Conservation (phyloP, 371 early-diverging fungal species). For the Apophysomyces ossiformis region DNA sequence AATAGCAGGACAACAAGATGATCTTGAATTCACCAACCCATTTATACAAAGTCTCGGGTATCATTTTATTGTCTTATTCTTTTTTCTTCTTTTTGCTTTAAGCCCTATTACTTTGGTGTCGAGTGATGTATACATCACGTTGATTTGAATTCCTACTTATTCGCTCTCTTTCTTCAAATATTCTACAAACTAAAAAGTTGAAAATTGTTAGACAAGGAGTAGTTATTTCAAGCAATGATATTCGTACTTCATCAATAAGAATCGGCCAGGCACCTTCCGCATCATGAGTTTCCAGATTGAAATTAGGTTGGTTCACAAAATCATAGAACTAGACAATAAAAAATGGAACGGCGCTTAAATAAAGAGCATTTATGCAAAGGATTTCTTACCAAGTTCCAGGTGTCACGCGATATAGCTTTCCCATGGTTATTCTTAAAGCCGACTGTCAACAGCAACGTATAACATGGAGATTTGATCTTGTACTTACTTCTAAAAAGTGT, state of each 20-base stretch:
- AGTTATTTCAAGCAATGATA: not conserved
- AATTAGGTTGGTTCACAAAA: conserved; percentile 67
- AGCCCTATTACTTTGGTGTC: not conserved
- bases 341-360: not conserved
- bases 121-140: not conserved
- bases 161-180: not conserved
- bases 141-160: not conserved
- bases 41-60: no score
- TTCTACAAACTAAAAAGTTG: not conserved
- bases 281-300: conserved; percentile 72
- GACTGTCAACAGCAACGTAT: conserved; percentile 5
- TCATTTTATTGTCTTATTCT: no score
- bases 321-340: conserved; percentile 67
- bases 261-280: conserved; percentile 86
- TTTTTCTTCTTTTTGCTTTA: no score
- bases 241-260: conserved; percentile 72
- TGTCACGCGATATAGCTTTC: conserved; percentile 83
- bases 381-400: conserved; percentile 77
- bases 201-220: not conserved
- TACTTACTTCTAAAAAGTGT: conserved; percentile 63
- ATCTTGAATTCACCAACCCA: no score
- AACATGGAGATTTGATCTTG: not conserved
- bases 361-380: not conserved
- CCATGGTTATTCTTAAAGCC: conserved; percentile 63
- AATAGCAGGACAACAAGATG: no score